These are phyloP conservation scores for Naegleria fowleri DNA, from an alignment of 208 protist species.

Conservation along the genomic window DNA sequence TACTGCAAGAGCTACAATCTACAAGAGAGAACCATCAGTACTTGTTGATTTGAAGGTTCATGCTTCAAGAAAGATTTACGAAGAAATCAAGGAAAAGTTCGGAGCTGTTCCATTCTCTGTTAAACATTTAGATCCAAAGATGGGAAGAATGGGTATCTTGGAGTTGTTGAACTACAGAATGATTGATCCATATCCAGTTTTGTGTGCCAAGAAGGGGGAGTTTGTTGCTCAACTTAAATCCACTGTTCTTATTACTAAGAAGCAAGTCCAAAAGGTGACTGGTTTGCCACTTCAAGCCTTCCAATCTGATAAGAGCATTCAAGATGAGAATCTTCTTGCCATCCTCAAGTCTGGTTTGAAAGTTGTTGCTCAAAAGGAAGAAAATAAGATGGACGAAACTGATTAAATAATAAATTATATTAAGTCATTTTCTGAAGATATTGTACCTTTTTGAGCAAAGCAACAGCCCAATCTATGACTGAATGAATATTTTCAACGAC, in stretches of 20 bases:
- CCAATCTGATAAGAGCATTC: neutral
- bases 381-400: neutral
- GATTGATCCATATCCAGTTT: conserved; percentile 91
- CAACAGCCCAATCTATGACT: neutral
- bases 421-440: neutral
- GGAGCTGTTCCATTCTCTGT: conserved; percentile 90
- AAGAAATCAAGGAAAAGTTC: conserved; percentile 87
- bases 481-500: neutral
- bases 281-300: neutral
- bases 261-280: neutral
- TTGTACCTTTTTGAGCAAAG: neutral
- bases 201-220: conserved; percentile 79
- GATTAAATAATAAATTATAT: neutral
- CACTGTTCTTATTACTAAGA: neutral
- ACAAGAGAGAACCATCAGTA: conserved; percentile 86
- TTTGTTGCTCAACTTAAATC: neutral
- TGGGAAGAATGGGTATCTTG: conserved; percentile 80
- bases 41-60: conserved; percentile 95
- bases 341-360: neutral
- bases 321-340: neutral
- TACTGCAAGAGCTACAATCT: conserved; percentile 75
- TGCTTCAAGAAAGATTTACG: conserved; percentile 83
- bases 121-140: conserved; percentile 81
- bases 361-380: neutral
- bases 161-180: conserved; percentile 92